A percentile compares a stretch with the other conserved stretches of the same genome.
phyloP scores from a whole-genome alignment of 2,329 filamentous ascomycete genomes.

The Dothistroma septosporum region DNA sequence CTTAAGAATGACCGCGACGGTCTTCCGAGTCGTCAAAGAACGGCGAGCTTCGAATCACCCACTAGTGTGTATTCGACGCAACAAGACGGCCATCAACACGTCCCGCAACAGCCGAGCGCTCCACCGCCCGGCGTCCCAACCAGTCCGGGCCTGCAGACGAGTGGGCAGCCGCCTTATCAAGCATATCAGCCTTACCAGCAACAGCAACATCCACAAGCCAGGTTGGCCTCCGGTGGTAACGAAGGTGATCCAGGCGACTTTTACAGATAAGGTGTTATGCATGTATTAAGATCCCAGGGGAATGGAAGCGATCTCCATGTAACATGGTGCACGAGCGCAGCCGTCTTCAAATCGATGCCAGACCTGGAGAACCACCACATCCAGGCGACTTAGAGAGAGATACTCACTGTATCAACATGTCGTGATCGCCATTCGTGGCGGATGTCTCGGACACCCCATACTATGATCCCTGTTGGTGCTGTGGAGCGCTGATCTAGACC shows the following conservation, averaged over 20 bases:
- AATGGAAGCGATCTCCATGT: neutral
- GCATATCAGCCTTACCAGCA: constrained; percentile 31
- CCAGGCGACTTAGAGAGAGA: neutral
- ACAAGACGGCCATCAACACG: constrained; percentile 18
- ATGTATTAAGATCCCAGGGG: constrained; percentile 8
- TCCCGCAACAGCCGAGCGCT: constrained; percentile 23
- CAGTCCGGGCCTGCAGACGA: constrained; percentile 14
- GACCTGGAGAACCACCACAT: neutral
- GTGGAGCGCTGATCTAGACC: neutral
- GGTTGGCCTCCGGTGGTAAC: constrained; percentile 17
- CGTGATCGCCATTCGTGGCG: neutral
- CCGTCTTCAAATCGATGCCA: neutral
- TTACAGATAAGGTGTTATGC: constrained; percentile 27
- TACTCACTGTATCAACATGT: neutral
- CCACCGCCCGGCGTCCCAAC: constrained; percentile 32
- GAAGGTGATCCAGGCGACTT: constrained; percentile 36
- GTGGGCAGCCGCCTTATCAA: constrained; percentile 26
- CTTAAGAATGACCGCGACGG: constrained; percentile 19
- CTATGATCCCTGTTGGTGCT: neutral
- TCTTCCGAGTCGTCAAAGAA: constrained; percentile 27
- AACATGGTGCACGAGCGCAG: constrained; percentile 5
- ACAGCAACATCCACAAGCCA: constrained; percentile 19
- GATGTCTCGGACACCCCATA: neutral
- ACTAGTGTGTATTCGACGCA: constrained; percentile 28
- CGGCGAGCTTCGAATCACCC: constrained; percentile 30